A percentile compares a stretch with the other conserved stretches of the same genome.
Conservation (phyloP, 305 asterid species). For the Fraxinus platypoda region DNA sequence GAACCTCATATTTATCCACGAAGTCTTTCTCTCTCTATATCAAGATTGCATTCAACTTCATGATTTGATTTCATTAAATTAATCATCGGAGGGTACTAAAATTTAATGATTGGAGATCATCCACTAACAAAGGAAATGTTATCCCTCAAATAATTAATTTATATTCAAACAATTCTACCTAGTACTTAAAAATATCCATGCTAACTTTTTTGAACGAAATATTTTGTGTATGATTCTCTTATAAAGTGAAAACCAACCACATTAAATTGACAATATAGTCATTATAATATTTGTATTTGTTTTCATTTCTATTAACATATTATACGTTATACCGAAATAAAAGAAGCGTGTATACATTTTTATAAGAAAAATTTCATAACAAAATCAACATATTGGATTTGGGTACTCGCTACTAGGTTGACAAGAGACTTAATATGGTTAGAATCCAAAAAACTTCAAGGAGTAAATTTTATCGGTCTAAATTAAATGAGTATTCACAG, state of each 20-base stretch:
- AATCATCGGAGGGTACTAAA: background rate
- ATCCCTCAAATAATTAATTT: conserved; percentile 15
- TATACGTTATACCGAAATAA: background rate
- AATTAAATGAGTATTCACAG: background rate
- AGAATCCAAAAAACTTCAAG: background rate
- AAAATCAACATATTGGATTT: background rate
- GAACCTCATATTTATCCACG: background rate
- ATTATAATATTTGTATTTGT: background rate
- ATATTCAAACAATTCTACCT: conserved; percentile 17
- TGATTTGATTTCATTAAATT: background rate
- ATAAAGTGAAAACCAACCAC: background rate
- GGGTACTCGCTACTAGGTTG: background rate
- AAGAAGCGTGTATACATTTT: no score
- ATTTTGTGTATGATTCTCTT: background rate
- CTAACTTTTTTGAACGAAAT: conserved; percentile 21
- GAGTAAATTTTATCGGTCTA: background rate
- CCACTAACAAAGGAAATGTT: conserved; percentile 27
- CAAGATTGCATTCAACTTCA: background rate
- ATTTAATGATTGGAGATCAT: conserved; percentile 15
- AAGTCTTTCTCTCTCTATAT: background rate
- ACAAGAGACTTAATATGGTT: background rate
- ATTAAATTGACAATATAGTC: background rate
- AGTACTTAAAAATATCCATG: background rate
- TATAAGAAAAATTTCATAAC: no score
- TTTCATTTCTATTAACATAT: background rate